These are phyloP conservation scores for Elaeis oleifera DNA, from an alignment of 202 grass and related monocot species.

Conservation along the genomic window DNA sequence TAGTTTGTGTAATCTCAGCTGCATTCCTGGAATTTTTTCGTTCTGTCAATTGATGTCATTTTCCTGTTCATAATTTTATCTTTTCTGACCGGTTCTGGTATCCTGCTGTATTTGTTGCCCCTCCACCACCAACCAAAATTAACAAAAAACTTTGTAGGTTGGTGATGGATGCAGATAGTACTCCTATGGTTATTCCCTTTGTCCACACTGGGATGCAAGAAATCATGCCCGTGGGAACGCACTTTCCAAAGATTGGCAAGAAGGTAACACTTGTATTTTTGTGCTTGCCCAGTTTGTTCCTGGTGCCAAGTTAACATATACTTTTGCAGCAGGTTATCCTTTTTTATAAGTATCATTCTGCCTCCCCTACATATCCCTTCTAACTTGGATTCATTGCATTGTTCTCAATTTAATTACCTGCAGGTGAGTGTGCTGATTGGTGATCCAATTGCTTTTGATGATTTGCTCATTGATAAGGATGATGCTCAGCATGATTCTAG, in stretches of 20 bases:
- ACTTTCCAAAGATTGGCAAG: conserved; percentile 69
- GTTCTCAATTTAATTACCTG: neutral
- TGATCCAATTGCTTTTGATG: conserved; percentile 75
- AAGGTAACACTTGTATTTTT: conserved; percentile 22
- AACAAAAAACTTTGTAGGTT: conserved; percentile 39
- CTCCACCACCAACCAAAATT: no score
- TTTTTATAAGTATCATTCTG: neutral
- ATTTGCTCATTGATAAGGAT: conserved; percentile 50
- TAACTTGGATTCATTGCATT: neutral
- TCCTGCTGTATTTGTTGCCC: neutral
- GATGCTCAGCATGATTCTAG: conserved; percentile 34
- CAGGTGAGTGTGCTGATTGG: conserved; percentile 93
- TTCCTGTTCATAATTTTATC: neutral
- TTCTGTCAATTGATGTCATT: neutral
- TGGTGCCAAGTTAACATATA: neutral
- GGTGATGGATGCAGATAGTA: conserved; percentile 74
- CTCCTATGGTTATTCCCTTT: conserved; percentile 74
- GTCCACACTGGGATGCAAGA: conserved; percentile 94
- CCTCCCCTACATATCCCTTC: neutral
- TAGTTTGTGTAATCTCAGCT: no score
- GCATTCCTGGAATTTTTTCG: no score
- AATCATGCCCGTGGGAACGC: conserved; percentile 84
- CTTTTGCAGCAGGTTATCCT: neutral
- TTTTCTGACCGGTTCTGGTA: no score
- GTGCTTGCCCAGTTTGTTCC: neutral